phyloP scores from a whole-genome alignment of 1,139 yeast species.

The Kurtzmaniella quercitrusa region DNA sequence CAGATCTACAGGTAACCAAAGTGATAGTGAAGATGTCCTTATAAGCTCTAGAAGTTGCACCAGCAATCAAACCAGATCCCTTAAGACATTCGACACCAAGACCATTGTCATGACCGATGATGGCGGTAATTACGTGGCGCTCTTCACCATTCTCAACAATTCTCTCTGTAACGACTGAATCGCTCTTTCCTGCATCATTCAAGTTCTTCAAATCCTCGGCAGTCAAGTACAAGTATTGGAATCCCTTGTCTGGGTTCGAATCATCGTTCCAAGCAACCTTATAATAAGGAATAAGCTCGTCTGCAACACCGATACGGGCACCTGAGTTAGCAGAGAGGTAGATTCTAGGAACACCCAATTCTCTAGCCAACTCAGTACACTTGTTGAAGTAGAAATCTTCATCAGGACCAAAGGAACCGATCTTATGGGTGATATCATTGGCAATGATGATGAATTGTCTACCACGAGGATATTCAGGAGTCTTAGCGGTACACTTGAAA shows the following conservation, averaged over 20 bases:
- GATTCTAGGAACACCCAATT: conserved; percentile 88
- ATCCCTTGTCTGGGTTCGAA: conserved; percentile 75
- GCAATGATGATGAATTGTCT: conserved; percentile 91
- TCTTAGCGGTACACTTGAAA: conserved; percentile 83
- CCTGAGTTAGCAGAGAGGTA: conserved; percentile 98
- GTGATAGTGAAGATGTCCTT: conserved; percentile 95
- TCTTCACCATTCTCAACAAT: conserved; percentile 81
- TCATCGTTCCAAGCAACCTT: conserved; percentile 91
- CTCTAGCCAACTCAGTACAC: conserved; percentile 89
- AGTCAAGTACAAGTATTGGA: conserved; percentile 79
- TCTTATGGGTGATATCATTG: conserved; percentile 93
- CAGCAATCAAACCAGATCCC: conserved; percentile 98
- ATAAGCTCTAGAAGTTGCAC: conserved; percentile 96
- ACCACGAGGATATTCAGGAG: conserved; percentile 96
- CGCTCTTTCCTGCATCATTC: conserved; percentile 54
- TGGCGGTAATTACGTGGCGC: conserved; percentile 74
- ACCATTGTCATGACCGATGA: conserved; percentile 93
- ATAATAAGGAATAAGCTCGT: conserved; percentile 84
- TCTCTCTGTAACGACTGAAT: conserved; percentile 71
- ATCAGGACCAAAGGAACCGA: conserved; percentile 98
- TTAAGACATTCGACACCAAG: conserved; percentile 96
- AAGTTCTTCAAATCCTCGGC: conserved; percentile 62
- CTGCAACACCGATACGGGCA: conserved; percentile 98
- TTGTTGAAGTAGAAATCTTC: conserved; percentile 89
- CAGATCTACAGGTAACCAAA: conserved; percentile 95